Evolutionary conservation across 805 yeast genomes (phyloP).

Genomic region (Cyberlindnera nakhonratchasimensis): DNA sequence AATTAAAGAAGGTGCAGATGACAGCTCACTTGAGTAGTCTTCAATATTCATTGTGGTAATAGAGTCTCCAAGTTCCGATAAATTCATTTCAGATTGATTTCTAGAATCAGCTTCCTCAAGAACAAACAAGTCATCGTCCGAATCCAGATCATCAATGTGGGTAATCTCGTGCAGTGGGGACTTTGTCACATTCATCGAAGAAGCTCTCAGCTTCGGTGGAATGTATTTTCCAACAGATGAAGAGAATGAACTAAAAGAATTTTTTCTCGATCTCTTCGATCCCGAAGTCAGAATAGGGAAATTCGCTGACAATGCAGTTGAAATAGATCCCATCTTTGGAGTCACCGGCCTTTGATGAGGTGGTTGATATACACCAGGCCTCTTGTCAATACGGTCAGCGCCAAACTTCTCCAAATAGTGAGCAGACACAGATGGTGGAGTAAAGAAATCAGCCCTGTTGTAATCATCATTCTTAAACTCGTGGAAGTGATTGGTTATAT

Average conservation of each 20-base stretch:
- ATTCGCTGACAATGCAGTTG: constrained; percentile 7
- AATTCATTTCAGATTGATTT: constrained; percentile 11
- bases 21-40: constrained; percentile 22
- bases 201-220: constrained; percentile 64
- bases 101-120: constrained; percentile 34
- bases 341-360: constrained; percentile 28
- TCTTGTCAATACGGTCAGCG: constrained; percentile 24
- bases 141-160: constrained; percentile 24
- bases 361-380: constrained; percentile 27
- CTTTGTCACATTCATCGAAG: constrained; percentile 32
- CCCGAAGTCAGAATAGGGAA: constrained; percentile 5
- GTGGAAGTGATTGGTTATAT: constrained; percentile 38
- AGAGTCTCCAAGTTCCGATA: constrained; percentile 12
- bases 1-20: constrained; percentile 28
- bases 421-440: constrained; percentile 71
- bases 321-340: constrained; percentile 18
- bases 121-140: constrained; percentile 35
- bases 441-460: constrained; percentile 69
- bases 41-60: constrained; percentile 17
- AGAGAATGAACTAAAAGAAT: constrained; percentile 28
- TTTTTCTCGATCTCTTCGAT: constrained; percentile 15
- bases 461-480: constrained; percentile 37
- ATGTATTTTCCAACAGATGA: constrained; percentile 55
- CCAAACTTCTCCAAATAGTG: constrained; percentile 67
- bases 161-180: constrained; percentile 25